These are phyloP conservation scores for Nannizziopsis barbatae DNA, from an alignment of 2,329 filamentous ascomycete genomes.

Conservation along the genomic window DNA sequence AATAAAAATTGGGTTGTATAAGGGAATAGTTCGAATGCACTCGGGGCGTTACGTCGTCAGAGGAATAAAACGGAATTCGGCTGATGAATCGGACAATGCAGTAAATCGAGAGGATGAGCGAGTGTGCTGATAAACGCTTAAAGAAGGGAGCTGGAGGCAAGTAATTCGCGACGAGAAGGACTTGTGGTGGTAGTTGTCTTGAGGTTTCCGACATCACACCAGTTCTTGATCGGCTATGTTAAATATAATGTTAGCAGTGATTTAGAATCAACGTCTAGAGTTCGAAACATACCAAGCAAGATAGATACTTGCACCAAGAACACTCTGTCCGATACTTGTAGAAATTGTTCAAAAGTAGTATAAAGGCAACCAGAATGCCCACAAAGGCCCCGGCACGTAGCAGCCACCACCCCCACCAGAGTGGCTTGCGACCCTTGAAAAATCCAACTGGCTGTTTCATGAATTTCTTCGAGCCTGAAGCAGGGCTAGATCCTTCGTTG, in stretches of 20 bases:
- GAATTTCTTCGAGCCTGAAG: conserved; percentile 44
- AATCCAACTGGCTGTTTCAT: conserved; percentile 47
- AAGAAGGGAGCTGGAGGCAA: neutral
- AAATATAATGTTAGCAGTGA: conserved; percentile 1
- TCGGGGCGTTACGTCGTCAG: conserved; percentile 6
- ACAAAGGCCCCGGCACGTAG: conserved; percentile 68
- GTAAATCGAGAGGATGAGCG: neutral
- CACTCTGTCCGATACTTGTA: conserved; percentile 67
- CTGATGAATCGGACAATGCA: neutral
- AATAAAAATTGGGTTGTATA: neutral
- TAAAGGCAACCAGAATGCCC: conserved; percentile 71
- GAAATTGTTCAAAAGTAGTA: conserved; percentile 81
- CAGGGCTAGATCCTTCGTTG: conserved; percentile 8
- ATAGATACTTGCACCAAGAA: conserved; percentile 89
- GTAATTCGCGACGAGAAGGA: conserved; percentile 1
- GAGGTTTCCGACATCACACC: conserved; percentile 44
- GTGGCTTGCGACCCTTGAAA: conserved; percentile 66
- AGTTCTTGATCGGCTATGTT: conserved; percentile 51
- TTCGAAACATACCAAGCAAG: conserved; percentile 64
- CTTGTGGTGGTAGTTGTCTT: neutral
- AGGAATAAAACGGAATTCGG: neutral
- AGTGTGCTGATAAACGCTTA: neutral
- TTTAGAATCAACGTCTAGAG: neutral
- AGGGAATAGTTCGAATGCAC: neutral
- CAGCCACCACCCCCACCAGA: conserved; percentile 98